Percentiles rank a stretch among this genome's conserved stretches.
Evolutionary conservation across 2,329 filamentous ascomycete species (phyloP).

Genomic region (Penicillium vulpinum): DNA sequence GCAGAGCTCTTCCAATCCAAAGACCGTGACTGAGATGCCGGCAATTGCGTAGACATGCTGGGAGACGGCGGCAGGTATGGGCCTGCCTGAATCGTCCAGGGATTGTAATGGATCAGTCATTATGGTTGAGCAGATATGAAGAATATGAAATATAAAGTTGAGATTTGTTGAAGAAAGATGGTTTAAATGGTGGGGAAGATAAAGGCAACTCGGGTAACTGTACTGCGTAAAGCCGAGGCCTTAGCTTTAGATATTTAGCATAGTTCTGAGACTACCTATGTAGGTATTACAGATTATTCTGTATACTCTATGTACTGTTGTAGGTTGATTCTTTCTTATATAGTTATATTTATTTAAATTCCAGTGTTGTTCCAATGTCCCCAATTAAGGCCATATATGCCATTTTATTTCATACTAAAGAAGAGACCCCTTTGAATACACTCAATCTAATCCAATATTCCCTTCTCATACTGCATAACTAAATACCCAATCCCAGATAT

Average conservation of each 20-base stretch:
- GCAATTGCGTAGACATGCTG: constrained; percentile 68
- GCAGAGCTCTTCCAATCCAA: constrained; percentile 74
- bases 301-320: background rate
- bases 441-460: background rate
- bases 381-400: background rate
- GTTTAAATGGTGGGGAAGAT: constrained; percentile 6
- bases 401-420: background rate
- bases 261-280: background rate
- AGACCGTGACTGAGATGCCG: constrained; percentile 75
- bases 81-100: constrained; percentile 29
- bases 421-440: background rate
- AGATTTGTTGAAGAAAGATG: background rate
- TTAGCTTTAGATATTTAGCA: background rate
- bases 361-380: background rate
- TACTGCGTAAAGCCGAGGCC: constrained; percentile 14
- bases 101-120: constrained; percentile 42
- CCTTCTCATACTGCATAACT: background rate
- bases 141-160: background rate
- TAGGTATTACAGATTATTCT: too few species aligned
- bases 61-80: constrained; percentile 54
- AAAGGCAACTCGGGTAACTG: constrained; percentile 18
- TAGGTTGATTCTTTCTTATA: too few species aligned
- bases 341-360: background rate
- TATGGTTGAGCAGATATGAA: background rate
- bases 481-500: background rate